These are phyloP conservation scores for Mortierella sp. DNA, from an alignment of 371 early-diverging fungal species.

Conservation along the genomic window DNA sequence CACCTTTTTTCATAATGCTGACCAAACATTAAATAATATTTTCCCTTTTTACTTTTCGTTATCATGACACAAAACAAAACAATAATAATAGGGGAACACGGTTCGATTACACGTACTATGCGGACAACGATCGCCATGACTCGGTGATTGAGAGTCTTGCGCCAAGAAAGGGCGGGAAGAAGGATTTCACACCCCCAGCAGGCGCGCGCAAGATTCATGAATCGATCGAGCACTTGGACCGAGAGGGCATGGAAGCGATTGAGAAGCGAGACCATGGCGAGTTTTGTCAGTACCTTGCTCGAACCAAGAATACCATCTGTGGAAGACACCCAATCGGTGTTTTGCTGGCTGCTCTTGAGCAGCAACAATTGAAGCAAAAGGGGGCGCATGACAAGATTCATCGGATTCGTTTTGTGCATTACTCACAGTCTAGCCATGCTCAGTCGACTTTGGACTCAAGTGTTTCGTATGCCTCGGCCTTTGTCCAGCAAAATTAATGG, in stretches of 20 bases:
- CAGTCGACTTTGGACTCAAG: conserved; percentile 70
- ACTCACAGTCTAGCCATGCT: conserved; percentile 85
- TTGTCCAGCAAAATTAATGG: conserved; percentile 29
- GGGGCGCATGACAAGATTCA: conserved; percentile 23
- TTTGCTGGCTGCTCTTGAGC: conserved; percentile 75
- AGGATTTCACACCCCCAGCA: conserved; percentile 11
- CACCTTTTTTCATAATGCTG: neutral
- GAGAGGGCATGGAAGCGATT: conserved; percentile 84
- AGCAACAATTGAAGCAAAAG: neutral
- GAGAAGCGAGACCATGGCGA: conserved; percentile 68
- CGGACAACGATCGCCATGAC: conserved; percentile 37
- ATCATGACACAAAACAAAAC: neutral
- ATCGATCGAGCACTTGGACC: conserved; percentile 87
- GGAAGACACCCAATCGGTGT: conserved; percentile 94
- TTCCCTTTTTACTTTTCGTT: neutral
- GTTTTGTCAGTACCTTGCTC: conserved; percentile 78
- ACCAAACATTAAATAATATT: neutral
- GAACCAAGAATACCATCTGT: conserved; percentile 94
- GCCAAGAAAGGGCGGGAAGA: conserved; percentile 17
- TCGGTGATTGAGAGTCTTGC: conserved; percentile 38
- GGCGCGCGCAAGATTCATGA: conserved; percentile 53
- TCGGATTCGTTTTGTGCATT: conserved; percentile 81
- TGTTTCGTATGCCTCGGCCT: conserved; percentile 80
- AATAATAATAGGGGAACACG: conserved; percentile 68
- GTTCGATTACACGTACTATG: conserved; percentile 77